Base-by-base conservation (phyloP, 345 rosid genomes). In the Populus euphratica region DNA sequence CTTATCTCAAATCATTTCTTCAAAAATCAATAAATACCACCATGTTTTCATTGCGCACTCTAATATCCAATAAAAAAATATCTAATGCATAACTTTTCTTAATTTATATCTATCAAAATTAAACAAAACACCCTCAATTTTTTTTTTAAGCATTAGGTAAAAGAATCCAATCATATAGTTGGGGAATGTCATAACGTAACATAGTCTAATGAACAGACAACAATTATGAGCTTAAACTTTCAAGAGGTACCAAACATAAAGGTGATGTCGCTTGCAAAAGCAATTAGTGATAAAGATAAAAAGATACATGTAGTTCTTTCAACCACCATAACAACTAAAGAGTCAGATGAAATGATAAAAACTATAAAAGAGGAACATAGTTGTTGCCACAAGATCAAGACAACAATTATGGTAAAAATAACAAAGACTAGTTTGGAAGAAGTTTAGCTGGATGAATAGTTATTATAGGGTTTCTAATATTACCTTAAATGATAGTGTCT, bases 131-230 rank as follows among this genome's bases (percentile, higher is more conserved):
- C 29, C 29, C 29, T 27, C 1, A 27, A 66, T 68, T n/a, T n/a
- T n/a, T n/a, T n/a, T n/a, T n/a, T n/a, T n/a, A n/a, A n/a, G n/a
- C n/a, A n/a, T n/a, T n/a, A 44, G 89, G 85, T 72, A 70, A 74
- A 79, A 73, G 77, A 80, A 68, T 64, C 59, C 70, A 33, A 31
- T 21, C 35, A 43, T 0, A 23, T 43, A 68, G 80, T 71, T 5
- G 64, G 65, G 25, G 83, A 79, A 76, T 23, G 63, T 72, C 64
- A 69, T 77, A 31, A 70, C 67, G 82, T 21, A 73, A 73, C 69
- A 71, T 82, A 81, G 27, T 76, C 69, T n/a, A 72, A 50, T 75
- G 84, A 86, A 43, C 76, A 79, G 65, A 79, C 31, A n/a, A 73
- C 78, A 68, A 41, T 59, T 62, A n/a, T n/a, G n/a, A 74, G 29